Evolutionary conservation across 1,284 basidiomycete species (phyloP).

Genomic region (Ustilago xerochloae): DNA sequence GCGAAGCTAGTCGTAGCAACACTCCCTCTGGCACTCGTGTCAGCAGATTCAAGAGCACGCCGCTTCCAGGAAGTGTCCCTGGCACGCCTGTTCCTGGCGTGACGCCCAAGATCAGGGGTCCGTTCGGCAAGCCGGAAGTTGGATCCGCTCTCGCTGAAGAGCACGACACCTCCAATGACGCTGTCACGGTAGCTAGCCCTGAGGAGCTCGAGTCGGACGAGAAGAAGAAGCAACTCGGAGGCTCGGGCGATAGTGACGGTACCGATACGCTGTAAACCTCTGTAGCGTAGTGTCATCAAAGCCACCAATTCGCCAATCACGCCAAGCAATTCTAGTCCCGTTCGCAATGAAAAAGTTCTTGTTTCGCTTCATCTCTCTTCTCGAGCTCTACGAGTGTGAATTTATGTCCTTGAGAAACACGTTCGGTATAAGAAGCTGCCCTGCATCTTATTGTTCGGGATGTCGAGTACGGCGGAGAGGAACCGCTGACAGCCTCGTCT

Average conservation of each 20-base stretch:
- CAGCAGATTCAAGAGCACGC: slow-evolving; percentile 51
- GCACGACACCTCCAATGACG: background rate
- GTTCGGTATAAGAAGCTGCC: no score
- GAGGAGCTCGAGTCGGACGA: slow-evolving; percentile 30
- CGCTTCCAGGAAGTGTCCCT: slow-evolving; percentile 24
- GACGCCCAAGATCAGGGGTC: slow-evolving; percentile 11
- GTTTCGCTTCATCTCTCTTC: no score
- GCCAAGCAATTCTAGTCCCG: no score
- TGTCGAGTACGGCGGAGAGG: slow-evolving; percentile 13
- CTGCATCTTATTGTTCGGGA: no score
- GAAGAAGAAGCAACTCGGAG: slow-evolving; percentile 34
- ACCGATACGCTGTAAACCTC: slow-evolving; percentile 23
- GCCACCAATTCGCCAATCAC: no score
- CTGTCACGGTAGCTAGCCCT: slow-evolving; percentile 23
- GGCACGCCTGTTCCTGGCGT: slow-evolving; percentile 11
- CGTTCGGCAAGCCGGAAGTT: slow-evolving; percentile 26
- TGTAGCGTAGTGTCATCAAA: background rate
- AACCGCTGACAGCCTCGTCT: slow-evolving; percentile 5
- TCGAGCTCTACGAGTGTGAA: no score
- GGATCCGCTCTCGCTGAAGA: slow-evolving; percentile 30
- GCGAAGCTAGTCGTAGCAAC: slow-evolving; percentile 40
- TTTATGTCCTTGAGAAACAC: no score
- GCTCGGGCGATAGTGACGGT: slow-evolving; percentile 24
- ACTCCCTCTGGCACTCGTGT: slow-evolving; percentile 43
- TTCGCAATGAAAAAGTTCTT: no score